phyloP scores from a whole-genome alignment of 2,329 filamentous ascomycete genomes.

The Sporothrix mexicana region DNA sequence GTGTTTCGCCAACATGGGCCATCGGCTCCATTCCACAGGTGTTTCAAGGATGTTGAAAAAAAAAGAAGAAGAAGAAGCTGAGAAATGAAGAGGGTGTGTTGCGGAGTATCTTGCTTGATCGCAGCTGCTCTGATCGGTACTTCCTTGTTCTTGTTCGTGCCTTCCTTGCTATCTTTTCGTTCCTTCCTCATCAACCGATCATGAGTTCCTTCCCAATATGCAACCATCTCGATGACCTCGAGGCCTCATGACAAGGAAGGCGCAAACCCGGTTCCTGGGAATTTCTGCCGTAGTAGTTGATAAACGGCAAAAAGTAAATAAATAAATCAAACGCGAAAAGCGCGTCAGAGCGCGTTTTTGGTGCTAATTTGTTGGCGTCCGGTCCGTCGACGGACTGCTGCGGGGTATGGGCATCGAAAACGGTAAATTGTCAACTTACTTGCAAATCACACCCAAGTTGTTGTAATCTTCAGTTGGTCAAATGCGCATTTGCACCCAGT shows the following conservation, averaged over 20 bases:
- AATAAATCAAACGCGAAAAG: constrained; percentile 27
- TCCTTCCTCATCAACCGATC: background rate
- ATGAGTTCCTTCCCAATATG: background rate
- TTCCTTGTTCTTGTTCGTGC: background rate
- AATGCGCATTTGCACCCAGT: background rate
- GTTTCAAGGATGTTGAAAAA: constrained; percentile 3
- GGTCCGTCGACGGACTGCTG: constrained; percentile 1
- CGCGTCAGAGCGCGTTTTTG: constrained; percentile 28
- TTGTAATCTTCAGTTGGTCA: constrained; percentile 1
- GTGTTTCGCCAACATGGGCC: constrained; percentile 11
- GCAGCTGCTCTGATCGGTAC: background rate
- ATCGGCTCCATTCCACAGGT: background rate
- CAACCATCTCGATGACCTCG: background rate
- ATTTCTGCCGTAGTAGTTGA: background rate
- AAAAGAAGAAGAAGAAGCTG: background rate
- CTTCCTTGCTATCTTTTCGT: background rate
- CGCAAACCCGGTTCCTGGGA: constrained; percentile 11
- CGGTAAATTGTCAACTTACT: background rate
- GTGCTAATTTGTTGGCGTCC: constrained; percentile 27
- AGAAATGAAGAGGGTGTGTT: background rate
- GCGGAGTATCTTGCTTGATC: background rate
- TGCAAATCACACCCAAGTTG: constrained; percentile 7
- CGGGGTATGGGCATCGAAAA: constrained; percentile 23
- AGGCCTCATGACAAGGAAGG: background rate
- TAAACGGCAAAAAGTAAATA: constrained; percentile 5